phyloP scores from a whole-genome alignment of 2,329 filamentous ascomycete species.

The Chalara sp. region DNA sequence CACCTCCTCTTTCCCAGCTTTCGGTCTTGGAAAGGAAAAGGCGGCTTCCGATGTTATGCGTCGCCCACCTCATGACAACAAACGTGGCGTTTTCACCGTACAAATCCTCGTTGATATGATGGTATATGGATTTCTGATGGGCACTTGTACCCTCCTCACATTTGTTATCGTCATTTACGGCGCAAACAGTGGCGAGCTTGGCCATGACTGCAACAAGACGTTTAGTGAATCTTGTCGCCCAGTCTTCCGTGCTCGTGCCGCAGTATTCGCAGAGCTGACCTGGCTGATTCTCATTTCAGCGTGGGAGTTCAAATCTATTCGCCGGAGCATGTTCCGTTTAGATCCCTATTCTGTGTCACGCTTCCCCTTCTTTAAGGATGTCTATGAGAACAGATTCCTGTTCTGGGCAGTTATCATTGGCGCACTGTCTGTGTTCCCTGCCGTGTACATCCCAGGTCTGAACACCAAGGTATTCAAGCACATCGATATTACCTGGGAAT shows the following conservation, averaged over 20 bases:
- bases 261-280: conserved; percentile 49
- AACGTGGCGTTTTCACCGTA: conserved; percentile 42
- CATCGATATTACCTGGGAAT: conserved; percentile 56
- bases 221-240: conserved; percentile 41
- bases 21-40: conserved; percentile 51
- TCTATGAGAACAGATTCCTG: conserved; percentile 54
- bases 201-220: conserved; percentile 44
- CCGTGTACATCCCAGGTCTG: conserved; percentile 58
- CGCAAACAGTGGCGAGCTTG: conserved; percentile 43
- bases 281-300: conserved; percentile 50
- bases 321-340: conserved; percentile 51
- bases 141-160: conserved; percentile 39
- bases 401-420: conserved; percentile 49
- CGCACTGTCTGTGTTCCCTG: conserved; percentile 46
- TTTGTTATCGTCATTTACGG: conserved; percentile 47
- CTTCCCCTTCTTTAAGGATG: conserved; percentile 33
- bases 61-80: conserved; percentile 45
- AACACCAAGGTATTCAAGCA: conserved; percentile 59
- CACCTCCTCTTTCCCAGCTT: conserved; percentile 51
- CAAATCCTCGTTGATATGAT: conserved; percentile 48
- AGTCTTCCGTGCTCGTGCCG: conserved; percentile 48
- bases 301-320: conserved; percentile 53
- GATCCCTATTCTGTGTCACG: conserved; percentile 31
- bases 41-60: conserved; percentile 46
- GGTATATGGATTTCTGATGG: conserved; percentile 44